phyloP scores from a whole-genome alignment of 768 basidiomycete species.

The Pleurotus eryngii region DNA sequence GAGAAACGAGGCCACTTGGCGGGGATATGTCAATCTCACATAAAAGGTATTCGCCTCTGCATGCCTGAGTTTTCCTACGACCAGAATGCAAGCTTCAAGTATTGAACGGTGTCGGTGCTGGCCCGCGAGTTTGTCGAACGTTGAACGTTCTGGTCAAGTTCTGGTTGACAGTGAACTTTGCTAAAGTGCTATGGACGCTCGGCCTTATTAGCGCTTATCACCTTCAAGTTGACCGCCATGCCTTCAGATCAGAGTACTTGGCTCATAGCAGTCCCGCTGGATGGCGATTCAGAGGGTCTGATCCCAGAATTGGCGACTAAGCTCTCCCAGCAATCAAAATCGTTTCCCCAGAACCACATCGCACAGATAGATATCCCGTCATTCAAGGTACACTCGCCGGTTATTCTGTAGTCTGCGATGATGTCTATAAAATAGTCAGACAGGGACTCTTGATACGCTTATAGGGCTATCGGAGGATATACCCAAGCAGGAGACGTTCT shows the following conservation, averaged over 20 bases:
- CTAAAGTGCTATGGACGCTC: too few relatives aligned
- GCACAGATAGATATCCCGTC: conserved; percentile 74
- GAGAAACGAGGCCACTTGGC: too few relatives aligned
- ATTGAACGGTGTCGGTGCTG: too few relatives aligned
- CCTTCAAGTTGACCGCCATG: conserved; percentile 41
- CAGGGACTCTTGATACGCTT: conserved; percentile 89
- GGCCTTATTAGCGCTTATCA: too few relatives aligned
- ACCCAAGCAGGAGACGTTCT: conserved; percentile 86
- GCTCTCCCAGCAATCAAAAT: conserved; percentile 55
- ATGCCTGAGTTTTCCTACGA: too few relatives aligned
- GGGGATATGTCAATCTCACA: too few relatives aligned
- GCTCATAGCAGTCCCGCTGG: conserved; percentile 83
- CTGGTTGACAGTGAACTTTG: too few relatives aligned
- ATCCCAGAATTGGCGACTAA: conserved; percentile 64
- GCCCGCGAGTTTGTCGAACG: too few relatives aligned
- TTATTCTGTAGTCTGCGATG: background rate
- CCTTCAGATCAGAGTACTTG: conserved; percentile 96
- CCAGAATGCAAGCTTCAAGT: too few relatives aligned
- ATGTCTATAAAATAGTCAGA: conserved; percentile 41
- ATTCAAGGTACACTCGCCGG: conserved; percentile 68
- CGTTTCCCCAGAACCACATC: conserved; percentile 41
- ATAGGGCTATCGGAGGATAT: conserved; percentile 88
- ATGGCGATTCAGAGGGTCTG: conserved; percentile 80
- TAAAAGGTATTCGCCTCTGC: too few relatives aligned
- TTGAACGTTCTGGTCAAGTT: too few relatives aligned